phyloP scores from a whole-genome alignment of 768 basidiomycete genomes.

The Steccherinum ochraceum region DNA sequence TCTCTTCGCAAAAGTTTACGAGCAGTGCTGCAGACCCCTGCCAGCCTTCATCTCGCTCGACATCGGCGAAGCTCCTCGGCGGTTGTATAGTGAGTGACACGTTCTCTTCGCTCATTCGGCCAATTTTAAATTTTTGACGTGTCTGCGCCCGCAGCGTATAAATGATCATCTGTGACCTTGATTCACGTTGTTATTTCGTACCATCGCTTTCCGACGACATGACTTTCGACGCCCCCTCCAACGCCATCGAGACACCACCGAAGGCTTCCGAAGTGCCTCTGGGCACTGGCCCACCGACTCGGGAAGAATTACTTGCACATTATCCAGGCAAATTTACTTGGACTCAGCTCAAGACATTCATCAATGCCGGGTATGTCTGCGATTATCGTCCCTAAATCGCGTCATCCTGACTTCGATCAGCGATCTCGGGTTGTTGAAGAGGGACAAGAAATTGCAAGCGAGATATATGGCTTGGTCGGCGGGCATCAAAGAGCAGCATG shows the following conservation, averaged over 20 bases:
- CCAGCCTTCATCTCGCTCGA: background rate
- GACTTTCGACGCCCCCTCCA: slow-evolving; percentile 5
- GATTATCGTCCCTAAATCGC: background rate
- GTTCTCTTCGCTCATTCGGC: background rate
- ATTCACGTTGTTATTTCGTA: slow-evolving; percentile 9
- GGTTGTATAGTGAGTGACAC: background rate
- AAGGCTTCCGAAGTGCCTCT: slow-evolving; percentile 16
- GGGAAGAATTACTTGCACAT: slow-evolving; percentile 55
- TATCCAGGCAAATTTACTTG: slow-evolving; percentile 78
- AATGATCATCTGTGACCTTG: slow-evolving; percentile 12
- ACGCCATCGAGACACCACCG: background rate
- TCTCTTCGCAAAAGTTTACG: too few relatives aligned
- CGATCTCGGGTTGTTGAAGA: slow-evolving; percentile 75
- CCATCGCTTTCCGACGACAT: slow-evolving; percentile 8
- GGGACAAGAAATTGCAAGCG: slow-evolving; percentile 61
- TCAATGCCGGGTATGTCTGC: slow-evolving; percentile 62
- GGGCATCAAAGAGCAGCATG: slow-evolving; percentile 52
- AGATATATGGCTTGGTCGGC: slow-evolving; percentile 57
- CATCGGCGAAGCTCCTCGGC: background rate
- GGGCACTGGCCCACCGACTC: slow-evolving; percentile 54
- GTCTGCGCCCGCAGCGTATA: background rate
- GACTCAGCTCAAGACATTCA: slow-evolving; percentile 66
- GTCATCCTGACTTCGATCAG: slow-evolving; percentile 27
- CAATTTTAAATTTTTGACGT: background rate
- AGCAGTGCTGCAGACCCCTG: background rate